Evolutionary conservation across 345 rosid genomes (phyloP).

Genomic region (Murraya paniculata): DNA sequence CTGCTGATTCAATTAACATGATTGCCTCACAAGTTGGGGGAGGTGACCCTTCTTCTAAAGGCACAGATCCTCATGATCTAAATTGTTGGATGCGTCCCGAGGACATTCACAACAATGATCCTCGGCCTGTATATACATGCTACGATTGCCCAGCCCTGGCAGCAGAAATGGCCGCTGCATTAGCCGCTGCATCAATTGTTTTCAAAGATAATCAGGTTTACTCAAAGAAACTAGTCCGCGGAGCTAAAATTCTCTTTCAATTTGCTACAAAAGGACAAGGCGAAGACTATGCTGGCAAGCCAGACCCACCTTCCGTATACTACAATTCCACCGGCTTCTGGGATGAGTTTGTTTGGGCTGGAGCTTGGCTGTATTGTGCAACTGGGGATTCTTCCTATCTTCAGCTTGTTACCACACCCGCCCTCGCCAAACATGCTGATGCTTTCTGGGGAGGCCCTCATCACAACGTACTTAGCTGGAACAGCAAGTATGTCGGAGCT

Average conservation of each 20-base stretch:
- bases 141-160: constrained; percentile 87
- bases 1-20: constrained; percentile 57
- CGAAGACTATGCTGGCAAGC: constrained; percentile 59
- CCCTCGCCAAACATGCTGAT: constrained; percentile 85
- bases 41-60: not conserved
- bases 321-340: constrained; percentile 85
- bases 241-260: constrained; percentile 68
- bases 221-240: constrained; percentile 88
- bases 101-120: constrained; percentile 68
- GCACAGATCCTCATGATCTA: constrained; percentile 54
- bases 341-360: constrained; percentile 97
- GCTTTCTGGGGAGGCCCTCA: constrained; percentile 68
- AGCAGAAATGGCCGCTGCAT: constrained; percentile 71
- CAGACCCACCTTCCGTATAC: constrained; percentile 9
- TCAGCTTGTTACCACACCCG: constrained; percentile 66
- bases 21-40: constrained; percentile 12
- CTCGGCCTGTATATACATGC: constrained; percentile 64
- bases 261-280: constrained; percentile 68
- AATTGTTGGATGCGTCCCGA: constrained; percentile 99
- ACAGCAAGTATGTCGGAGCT: constrained; percentile 93
- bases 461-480: constrained; percentile 94
- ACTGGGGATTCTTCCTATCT: constrained; percentile 83
- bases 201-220: constrained; percentile 91
- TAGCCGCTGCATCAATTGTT: constrained; percentile 72
- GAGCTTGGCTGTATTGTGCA: constrained; percentile 92